These are phyloP conservation scores for Picochlorum sp. DNA, from an alignment of 139 green algal species.

Conservation along the genomic window DNA sequence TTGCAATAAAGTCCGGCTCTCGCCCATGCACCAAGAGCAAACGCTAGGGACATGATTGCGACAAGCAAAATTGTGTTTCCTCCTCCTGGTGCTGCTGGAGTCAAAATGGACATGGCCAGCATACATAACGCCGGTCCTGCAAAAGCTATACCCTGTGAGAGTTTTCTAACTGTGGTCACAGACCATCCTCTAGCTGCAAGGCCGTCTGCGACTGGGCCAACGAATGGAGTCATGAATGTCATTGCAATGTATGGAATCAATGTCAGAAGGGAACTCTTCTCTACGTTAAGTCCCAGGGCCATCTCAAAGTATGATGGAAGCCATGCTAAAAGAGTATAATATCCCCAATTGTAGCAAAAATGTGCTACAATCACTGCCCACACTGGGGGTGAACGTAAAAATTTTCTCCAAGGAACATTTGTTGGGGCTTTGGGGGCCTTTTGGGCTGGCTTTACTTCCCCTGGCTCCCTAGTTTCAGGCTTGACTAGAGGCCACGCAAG, in stretches of 20 bases:
- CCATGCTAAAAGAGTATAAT: constrained; percentile 95
- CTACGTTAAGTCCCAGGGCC: constrained; percentile 74
- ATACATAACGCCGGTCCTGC: constrained; percentile 62
- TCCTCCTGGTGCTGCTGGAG: constrained; percentile 18
- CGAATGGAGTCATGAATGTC: constrained; percentile 74
- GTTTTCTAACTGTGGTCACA: constrained; percentile 61
- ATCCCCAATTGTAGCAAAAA: constrained; percentile 97
- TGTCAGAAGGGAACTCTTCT: constrained; percentile 63
- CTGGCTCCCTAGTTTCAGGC: constrained; percentile 43
- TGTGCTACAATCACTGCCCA: constrained; percentile 90
- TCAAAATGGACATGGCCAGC: constrained; percentile 36
- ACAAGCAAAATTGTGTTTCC: constrained; percentile 31
- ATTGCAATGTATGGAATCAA: constrained; percentile 83
- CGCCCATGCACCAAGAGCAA: constrained; percentile 53
- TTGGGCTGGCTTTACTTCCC: not conserved
- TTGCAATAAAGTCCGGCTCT: constrained; percentile 75
- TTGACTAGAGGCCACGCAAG: constrained; percentile 63
- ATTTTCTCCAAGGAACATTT: constrained; percentile 79
- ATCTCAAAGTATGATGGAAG: constrained; percentile 95
- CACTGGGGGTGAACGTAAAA: constrained; percentile 66
- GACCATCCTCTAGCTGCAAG: constrained; percentile 45
- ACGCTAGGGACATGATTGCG: constrained; percentile 40
- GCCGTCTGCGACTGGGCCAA: constrained; percentile 48
- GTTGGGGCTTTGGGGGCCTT: not conserved
- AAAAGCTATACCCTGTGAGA: constrained; percentile 65